These are phyloP conservation scores for Chlorophyllum brunneum DNA, from an alignment of 768 basidiomycete genomes.

Conservation along the genomic window DNA sequence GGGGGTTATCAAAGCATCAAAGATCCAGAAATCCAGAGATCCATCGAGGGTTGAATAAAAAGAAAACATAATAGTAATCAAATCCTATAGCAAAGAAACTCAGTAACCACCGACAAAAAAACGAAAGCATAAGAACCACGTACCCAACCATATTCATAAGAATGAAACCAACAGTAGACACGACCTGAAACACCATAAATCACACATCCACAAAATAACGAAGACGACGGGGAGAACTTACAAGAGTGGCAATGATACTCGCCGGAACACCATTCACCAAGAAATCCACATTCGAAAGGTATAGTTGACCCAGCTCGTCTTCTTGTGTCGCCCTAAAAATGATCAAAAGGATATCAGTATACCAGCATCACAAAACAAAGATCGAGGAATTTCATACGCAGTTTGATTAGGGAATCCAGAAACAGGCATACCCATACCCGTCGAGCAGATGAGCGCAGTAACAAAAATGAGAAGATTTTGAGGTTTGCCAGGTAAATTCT, in stretches of 20 bases:
- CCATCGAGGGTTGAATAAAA: too few relatives aligned
- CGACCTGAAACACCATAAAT: conserved; percentile 46
- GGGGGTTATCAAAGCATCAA: too few relatives aligned
- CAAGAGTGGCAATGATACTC: conserved; percentile 83
- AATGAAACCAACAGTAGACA: conserved; percentile 80
- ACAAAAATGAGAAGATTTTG: conserved; percentile 87
- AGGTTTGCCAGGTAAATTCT: conserved; percentile 66
- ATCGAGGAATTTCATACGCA: conserved; percentile 61
- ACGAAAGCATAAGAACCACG: conserved; percentile 22
- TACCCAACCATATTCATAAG: conserved; percentile 74
- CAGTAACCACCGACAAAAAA: not conserved
- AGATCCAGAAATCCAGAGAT: too few relatives aligned
- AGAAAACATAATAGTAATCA: too few relatives aligned
- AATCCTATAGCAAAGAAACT: not conserved
- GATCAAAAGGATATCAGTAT: conserved; percentile 20
- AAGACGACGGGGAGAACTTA: conserved; percentile 37
- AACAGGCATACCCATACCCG: conserved; percentile 98
- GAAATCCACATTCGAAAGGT: conserved; percentile 84
- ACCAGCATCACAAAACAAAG: conserved; percentile 8
- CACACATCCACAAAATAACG: not conserved
- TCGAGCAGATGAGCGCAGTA: conserved; percentile 87
- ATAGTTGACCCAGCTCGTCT: conserved; percentile 88
- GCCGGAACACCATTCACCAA: conserved; percentile 92
- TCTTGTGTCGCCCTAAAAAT: conserved; percentile 78
- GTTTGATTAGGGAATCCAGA: conserved; percentile 99